Evolutionary conservation across 2,329 filamentous ascomycete species (phyloP), one percentile per base, ranked within the genome.

Genomic region (Aspergillus alliaceus): DNA sequence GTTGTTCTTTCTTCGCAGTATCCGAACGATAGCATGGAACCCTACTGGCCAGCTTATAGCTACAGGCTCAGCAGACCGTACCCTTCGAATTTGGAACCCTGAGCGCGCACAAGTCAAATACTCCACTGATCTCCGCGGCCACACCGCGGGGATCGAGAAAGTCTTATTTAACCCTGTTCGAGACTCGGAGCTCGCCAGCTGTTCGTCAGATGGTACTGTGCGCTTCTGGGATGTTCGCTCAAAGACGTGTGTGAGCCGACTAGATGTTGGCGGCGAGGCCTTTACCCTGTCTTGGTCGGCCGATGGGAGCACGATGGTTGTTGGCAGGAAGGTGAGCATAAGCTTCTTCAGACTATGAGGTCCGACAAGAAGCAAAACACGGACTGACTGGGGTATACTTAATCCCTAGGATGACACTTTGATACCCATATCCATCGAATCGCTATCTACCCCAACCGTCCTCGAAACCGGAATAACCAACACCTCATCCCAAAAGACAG

Each of bases 11-110:
- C 24, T 27, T 20, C 31, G 56, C 53, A 91, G 88, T 61, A 82
- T 96, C 56, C 86, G 90, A 39, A 88, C 89, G 1, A 87, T 98
- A 63, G 88, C 90, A 37, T 98, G 93, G 93, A 96, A 93, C 63
- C 90, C 93, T 0, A 80, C 90, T 0, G 92, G 93, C 32, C 89
- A 86, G 8, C 80, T 95, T 58, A 86, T 98, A 59, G 93, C 93
- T 0, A 96, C 93, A 0, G 92, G 91, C 2, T 90, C 91, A 2
- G 91, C 93, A 8, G 90, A 98, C 75, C 93, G 93, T 53, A 88
- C 87, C 0, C 81, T 99, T 44, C 88, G 92, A n/a, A 86, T 99
- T 63, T 99, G 95, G 93, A 96, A 99, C 61, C 79, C 79, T 0
- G 79, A 81, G 56, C 75, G 78, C 53, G 74, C 79, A 18, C 69